Base-by-base conservation (phyloP, 148 eudicot species). In the Rhododendron kiyosumense region DNA sequence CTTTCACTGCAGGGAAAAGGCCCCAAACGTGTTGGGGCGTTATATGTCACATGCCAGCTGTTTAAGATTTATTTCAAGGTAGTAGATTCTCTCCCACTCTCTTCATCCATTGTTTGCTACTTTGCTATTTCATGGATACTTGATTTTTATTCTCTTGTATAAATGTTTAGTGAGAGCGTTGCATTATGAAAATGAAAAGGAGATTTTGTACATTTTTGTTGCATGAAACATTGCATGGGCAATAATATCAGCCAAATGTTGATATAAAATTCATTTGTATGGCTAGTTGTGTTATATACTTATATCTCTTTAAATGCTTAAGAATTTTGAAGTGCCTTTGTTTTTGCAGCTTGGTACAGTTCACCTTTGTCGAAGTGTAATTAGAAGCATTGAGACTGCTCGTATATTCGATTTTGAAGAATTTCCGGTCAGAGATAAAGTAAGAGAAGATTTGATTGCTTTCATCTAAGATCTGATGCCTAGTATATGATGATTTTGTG, bases 301-400 rank as follows among this genome's bases (percentile, higher is more conserved):
- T n/a, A n/a, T 7, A 78, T 67, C 38, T 49, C 24, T 30, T 15
- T 78, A 61, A 20, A 43, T 32, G 38, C 83, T 48, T 57, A 3
- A 57, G 32, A 48, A 69, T 43, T 10, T 52, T 3, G 54, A 12
- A 8, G 74, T 79, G 65, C 83, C 20, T 57, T 30, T 12, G 10
- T 52, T 80, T 30, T 77, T 81, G 87, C 93, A 94, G 98, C 98
- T 97, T 85, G 98, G 99, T 28, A 97, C 99, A 6, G 99, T 97
- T 85, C 92, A 97, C 85, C 94, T 97, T 49, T 97, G 99, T 89
- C 96, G 98, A 85, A 97, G 99, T 93, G 98, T 97, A 61, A 97
- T 95, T 86, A 91, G 99, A 91, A 97, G 99, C 88, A 97, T 97
- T 88, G 99, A 97, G 88, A 97, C 99, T 87, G 99, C 99, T 81